Evolutionary conservation across 192 early-diverging fungal species (phyloP).

Genomic region (Coemansia asiatica): DNA sequence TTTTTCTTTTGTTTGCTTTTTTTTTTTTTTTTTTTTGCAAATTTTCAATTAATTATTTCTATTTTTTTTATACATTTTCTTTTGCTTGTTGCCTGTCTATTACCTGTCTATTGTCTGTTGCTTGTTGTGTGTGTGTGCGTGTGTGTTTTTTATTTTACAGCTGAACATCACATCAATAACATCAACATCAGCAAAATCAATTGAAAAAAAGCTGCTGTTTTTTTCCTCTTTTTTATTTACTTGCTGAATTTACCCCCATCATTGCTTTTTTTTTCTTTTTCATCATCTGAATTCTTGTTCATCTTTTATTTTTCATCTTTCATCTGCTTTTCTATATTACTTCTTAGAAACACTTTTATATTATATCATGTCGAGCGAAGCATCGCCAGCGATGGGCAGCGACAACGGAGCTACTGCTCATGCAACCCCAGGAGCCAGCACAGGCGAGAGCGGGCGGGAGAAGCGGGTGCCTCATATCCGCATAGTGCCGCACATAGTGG

Average conservation of each 20-base stretch:
- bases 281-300: too few species aligned
- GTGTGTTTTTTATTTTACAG: neutral
- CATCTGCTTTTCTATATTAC: neutral
- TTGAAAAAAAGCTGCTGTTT: too few species aligned
- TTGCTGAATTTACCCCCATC: too few species aligned
- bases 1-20: constrained; percentile 4
- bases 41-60: constrained; percentile 3
- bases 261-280: too few species aligned
- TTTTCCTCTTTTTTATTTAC: too few species aligned
- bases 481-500: constrained; percentile 59
- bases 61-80: neutral
- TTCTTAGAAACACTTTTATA: too few species aligned
- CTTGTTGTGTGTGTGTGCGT: neutral
- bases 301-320: neutral
- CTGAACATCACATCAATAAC: too few species aligned
- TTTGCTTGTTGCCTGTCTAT: neutral
- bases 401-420: neutral
- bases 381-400: neutral
- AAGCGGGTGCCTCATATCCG: constrained; percentile 50
- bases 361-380: constrained; percentile 13
- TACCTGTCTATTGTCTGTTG: neutral
- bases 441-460: constrained; percentile 4
- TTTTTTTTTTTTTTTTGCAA: constrained; percentile 9
- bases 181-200: too few species aligned
- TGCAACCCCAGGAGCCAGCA: neutral